Percentiles rank a stretch among this genome's conserved stretches.
These are phyloP conservation scores for Zizania latifolia DNA, from an alignment of 176 grass and related monocot species.

Conservation along the genomic window DNA sequence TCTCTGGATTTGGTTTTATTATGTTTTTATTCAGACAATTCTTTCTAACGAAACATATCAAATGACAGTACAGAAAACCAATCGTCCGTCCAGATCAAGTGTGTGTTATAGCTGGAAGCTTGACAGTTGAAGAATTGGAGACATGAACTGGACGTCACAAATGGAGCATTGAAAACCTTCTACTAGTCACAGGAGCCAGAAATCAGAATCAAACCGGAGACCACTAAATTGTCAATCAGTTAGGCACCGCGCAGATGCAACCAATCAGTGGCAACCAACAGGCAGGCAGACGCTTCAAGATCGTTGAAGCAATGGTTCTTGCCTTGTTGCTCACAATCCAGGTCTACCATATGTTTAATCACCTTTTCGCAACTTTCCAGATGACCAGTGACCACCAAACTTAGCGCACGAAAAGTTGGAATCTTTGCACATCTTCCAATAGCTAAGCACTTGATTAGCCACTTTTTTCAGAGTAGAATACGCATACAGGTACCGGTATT, in stretches of 20 bases:
- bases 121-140: slow-evolving; percentile 25
- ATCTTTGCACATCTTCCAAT: slow-evolving; percentile 50
- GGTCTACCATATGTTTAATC: background rate
- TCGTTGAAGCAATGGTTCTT: slow-evolving; percentile 2
- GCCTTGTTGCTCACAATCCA: slow-evolving; percentile 21
- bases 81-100: no score
- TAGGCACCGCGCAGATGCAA: slow-evolving; percentile 26
- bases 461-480: slow-evolving; percentile 37
- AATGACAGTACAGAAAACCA: background rate
- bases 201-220: slow-evolving; percentile 7
- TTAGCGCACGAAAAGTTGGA: slow-evolving; percentile 31
- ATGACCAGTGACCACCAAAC: slow-evolving; percentile 25
- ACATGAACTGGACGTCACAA: slow-evolving; percentile 37
- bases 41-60: background rate
- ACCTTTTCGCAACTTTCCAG: slow-evolving; percentile 18
- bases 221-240: slow-evolving; percentile 29
- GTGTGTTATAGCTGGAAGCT: background rate
- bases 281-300: background rate
- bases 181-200: background rate
- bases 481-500: background rate
- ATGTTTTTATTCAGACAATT: background rate
- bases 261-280: slow-evolving; percentile 12
- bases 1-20: background rate
- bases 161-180: background rate
- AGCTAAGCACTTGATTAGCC: slow-evolving; percentile 36